phyloP scores from a whole-genome alignment of 73 alveolate species.

The Symbiodinium pilosum region DNA sequence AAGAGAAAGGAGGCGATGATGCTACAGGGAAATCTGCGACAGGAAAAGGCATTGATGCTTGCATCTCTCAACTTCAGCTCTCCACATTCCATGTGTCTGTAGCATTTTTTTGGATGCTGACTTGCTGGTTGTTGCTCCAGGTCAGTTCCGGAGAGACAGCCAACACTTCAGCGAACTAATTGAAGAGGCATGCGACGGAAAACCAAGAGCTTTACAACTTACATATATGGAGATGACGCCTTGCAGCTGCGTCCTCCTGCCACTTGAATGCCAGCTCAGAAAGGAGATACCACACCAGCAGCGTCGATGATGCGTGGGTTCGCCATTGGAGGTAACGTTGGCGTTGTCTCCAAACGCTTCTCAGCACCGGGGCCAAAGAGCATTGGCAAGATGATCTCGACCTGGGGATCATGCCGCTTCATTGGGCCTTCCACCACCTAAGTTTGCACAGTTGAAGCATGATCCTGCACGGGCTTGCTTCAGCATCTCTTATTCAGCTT shows the following conservation, averaged over 20 bases:
- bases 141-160: not conserved
- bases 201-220: no score
- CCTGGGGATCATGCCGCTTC: slow-evolving; percentile 2
- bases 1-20: not conserved
- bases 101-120: not conserved
- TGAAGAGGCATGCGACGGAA: not conserved
- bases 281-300: slow-evolving; percentile 58
- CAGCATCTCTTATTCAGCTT: no score
- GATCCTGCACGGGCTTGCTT: no score
- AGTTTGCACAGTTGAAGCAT: no score
- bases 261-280: not conserved
- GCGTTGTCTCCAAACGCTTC: slow-evolving; percentile 9
- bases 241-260: not conserved
- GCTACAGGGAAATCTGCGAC: not conserved
- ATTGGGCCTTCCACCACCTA: not conserved
- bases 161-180: not conserved
- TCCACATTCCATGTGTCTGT: no score
- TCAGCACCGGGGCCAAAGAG: slow-evolving; percentile 64
- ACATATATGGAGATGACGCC: not conserved
- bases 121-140: not conserved
- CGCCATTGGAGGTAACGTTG: slow-evolving; percentile 51
- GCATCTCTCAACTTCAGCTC: no score
- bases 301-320: slow-evolving; percentile 31
- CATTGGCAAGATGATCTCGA: slow-evolving; percentile 17
- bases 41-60: not conserved